These are phyloP conservation scores for Ramaria sp. DNA, from an alignment of 768 basidiomycete genomes.

Conservation along the genomic window DNA sequence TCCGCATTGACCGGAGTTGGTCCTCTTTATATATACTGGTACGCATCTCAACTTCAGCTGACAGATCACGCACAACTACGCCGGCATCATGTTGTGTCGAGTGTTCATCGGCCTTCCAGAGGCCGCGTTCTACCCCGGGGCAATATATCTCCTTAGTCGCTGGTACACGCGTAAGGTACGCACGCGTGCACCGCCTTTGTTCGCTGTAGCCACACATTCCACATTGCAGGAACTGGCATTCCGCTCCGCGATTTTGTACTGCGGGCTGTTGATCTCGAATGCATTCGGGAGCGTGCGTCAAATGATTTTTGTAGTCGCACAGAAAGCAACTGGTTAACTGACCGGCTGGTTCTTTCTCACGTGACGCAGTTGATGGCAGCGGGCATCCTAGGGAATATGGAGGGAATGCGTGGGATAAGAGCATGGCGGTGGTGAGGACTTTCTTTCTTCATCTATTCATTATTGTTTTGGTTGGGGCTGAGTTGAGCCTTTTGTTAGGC, in stretches of 20 bases:
- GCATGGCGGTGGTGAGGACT: constrained; percentile 56
- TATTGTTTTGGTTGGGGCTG: not conserved
- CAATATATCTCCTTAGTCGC: constrained; percentile 27
- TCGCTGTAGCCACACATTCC: constrained; percentile 35
- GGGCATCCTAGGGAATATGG: constrained; percentile 61
- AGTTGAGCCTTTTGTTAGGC: constrained; percentile 24
- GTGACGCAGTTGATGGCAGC: constrained; percentile 51
- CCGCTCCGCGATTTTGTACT: constrained; percentile 49
- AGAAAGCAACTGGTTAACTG: not conserved
- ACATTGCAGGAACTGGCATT: constrained; percentile 51
- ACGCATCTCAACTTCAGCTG: not conserved
- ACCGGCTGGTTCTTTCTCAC: not conserved
- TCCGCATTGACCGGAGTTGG: constrained; percentile 52
- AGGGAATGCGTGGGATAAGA: constrained; percentile 52
- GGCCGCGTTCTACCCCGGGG: constrained; percentile 56
- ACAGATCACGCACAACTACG: constrained; percentile 43
- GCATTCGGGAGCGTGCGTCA: constrained; percentile 51
- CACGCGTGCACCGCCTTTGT: not conserved
- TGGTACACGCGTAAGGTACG: constrained; percentile 29
- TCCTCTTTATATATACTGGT: constrained; percentile 9
- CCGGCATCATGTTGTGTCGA: constrained; percentile 45
- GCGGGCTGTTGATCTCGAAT: constrained; percentile 50
- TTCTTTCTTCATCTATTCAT: not conserved
- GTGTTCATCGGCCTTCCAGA: constrained; percentile 57
- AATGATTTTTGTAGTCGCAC: not conserved